Percentiles rank a stretch among this genome's conserved stretches.
These are phyloP conservation scores for Sporisorium exsertum DNA, from an alignment of 1,284 basidiomycete genomes.

Conservation along the genomic window DNA sequence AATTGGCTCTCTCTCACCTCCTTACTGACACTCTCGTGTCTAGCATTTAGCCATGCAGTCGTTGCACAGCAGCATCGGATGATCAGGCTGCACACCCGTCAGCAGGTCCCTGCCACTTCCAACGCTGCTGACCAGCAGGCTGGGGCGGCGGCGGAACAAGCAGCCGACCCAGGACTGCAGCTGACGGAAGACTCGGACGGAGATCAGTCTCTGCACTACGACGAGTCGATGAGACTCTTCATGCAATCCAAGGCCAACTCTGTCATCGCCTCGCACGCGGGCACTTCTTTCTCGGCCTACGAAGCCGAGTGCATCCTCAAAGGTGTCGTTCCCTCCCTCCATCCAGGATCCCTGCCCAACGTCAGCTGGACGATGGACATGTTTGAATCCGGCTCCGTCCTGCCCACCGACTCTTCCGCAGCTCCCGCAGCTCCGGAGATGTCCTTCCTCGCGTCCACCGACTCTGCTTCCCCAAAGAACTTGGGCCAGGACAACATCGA, in stretches of 20 bases:
- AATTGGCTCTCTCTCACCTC: conserved; percentile 1
- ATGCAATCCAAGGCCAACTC: conserved; percentile 32
- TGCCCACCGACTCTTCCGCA: conserved; percentile 13
- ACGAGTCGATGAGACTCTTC: conserved; percentile 28
- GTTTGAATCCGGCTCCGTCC: conserved; percentile 15
- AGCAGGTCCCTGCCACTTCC: background rate
- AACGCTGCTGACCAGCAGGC: too few species aligned
- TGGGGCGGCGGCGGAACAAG: background rate
- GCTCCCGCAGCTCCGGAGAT: too few species aligned
- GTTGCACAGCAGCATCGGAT: conserved; percentile 3
- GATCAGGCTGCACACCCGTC: conserved; percentile 11
- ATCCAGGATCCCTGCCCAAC: conserved; percentile 22
- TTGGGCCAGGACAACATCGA: conserved; percentile 7
- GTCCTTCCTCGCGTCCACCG: conserved; percentile 2
- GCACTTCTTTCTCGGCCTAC: conserved; percentile 1
- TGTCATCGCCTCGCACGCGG: conserved; percentile 24
- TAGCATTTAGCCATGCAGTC: background rate
- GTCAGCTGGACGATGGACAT: conserved; percentile 34
- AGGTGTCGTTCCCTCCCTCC: conserved; percentile 14
- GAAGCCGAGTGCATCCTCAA: conserved; percentile 27
- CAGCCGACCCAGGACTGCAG: conserved; percentile 15
- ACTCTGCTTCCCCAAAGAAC: background rate
- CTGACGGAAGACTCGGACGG: conserved; percentile 24
- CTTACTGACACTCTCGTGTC: background rate
- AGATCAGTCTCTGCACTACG: conserved; percentile 5